These are phyloP conservation scores for Fusarium pseudonygamai DNA, from an alignment of 2,329 filamentous ascomycete genomes.

Conservation along the genomic window DNA sequence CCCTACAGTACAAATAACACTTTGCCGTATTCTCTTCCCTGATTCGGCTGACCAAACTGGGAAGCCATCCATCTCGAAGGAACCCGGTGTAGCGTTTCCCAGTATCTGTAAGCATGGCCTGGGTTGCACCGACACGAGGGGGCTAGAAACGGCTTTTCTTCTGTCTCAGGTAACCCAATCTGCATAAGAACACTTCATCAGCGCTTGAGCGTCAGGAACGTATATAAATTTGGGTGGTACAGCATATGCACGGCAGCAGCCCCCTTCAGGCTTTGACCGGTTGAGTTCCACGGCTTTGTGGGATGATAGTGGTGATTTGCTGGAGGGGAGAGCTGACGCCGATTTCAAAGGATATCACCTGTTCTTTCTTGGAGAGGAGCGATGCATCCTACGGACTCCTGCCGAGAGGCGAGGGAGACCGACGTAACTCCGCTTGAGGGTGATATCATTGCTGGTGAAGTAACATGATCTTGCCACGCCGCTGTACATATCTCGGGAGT, in stretches of 20 bases:
- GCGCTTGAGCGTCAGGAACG: not conserved
- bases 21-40: not conserved
- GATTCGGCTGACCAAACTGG: not conserved
- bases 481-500: not conserved
- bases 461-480: constrained; percentile 11
- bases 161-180: not conserved
- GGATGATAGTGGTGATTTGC: not conserved
- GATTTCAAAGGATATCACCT: constrained; percentile 14
- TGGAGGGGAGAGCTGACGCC: not conserved
- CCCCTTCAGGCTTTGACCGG: constrained; percentile 27
- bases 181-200: constrained; percentile 1
- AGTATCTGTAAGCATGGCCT: not conserved
- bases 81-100: not conserved
- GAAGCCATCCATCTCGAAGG: not conserved
- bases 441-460: not conserved
- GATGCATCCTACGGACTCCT: not conserved
- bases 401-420: not conserved
- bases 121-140: constrained; percentile 12
- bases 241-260: constrained; percentile 24
- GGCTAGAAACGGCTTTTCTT: constrained; percentile 2
- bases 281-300: constrained; percentile 29
- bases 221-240: constrained; percentile 5
- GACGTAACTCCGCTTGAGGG: not conserved
- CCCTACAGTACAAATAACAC: not conserved
- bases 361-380: constrained; percentile 13